Conservation (phyloP, 2,329 filamentous ascomycete genomes). For the Colletotrichum noveboracense region DNA sequence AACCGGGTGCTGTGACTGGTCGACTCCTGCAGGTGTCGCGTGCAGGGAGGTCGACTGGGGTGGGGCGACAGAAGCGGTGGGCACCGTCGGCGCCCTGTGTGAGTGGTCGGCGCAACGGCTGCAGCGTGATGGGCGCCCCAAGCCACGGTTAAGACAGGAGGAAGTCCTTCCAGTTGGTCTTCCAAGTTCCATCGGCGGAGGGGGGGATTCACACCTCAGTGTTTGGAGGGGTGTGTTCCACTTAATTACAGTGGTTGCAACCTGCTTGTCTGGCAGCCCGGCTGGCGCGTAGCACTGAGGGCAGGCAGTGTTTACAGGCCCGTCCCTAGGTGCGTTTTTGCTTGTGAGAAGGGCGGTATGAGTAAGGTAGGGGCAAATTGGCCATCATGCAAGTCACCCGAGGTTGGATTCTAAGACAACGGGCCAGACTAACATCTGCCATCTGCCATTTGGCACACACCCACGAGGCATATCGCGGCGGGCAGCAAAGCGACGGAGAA, state of each 20-base stretch:
- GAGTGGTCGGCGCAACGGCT: constrained; percentile 1
- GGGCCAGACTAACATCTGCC: neutral
- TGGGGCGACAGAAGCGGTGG: neutral
- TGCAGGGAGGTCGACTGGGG: neutral
- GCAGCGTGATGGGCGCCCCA: constrained; percentile 13
- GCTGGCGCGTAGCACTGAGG: neutral
- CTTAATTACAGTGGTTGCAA: neutral
- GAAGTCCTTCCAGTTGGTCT: neutral
- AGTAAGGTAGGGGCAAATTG: neutral
- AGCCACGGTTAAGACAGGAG: neutral
- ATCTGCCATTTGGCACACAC: neutral
- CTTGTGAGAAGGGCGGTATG: neutral
- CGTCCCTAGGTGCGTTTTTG: neutral
- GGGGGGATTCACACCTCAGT: neutral
- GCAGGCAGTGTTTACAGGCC: neutral
- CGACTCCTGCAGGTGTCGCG: constrained; percentile 12
- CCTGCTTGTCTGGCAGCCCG: neutral
- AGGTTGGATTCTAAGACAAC: neutral
- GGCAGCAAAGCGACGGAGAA: neutral
- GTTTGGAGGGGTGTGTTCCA: neutral
- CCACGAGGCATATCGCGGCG: neutral
- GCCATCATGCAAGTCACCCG: constrained; percentile 16
- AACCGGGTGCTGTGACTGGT: constrained; percentile 3
- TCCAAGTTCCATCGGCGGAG: neutral
- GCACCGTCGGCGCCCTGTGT: neutral